phyloP scores from a whole-genome alignment of 176 grass and related monocot genomes.

The Ensete glaucum region DNA sequence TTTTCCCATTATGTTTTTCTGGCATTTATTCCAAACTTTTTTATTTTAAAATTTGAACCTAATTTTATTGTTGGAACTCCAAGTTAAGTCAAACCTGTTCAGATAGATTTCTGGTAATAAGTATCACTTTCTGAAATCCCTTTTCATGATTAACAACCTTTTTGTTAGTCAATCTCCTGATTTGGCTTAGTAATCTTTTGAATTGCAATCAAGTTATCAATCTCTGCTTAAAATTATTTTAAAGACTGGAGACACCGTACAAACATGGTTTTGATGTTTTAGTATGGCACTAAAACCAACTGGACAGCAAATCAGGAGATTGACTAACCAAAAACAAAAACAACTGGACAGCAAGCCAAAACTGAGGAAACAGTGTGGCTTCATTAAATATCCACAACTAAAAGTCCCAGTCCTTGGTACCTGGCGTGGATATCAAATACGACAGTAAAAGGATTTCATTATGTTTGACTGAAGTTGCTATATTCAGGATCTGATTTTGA shows the following conservation, averaged over 20 bases:
- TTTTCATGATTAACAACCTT: neutral
- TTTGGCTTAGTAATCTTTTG: neutral
- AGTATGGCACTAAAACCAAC: neutral
- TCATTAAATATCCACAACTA: too few relatives aligned
- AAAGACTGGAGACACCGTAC: neutral
- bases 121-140: too few relatives aligned
- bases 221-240: neutral
- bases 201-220: neutral
- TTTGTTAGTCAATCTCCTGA: neutral
- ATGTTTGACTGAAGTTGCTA: neutral
- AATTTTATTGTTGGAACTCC: too few relatives aligned
- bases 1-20: too few relatives aligned
- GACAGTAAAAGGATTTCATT: neutral
- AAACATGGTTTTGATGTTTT: neutral
- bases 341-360: too few relatives aligned
- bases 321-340: too few relatives aligned
- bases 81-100: too few relatives aligned
- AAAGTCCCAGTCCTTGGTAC: too few relatives aligned
- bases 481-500: conserved; percentile 6
- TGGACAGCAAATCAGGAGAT: neutral
- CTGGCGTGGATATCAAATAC: neutral
- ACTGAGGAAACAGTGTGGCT: too few relatives aligned
- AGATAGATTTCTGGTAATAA: too few relatives aligned
- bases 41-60: too few relatives aligned
- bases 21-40: too few relatives aligned